Evolutionary conservation across 1,139 yeast genomes (phyloP), one percentile per base, ranked within the genome.

Genomic region (Geotrichum klebahnii): DNA sequence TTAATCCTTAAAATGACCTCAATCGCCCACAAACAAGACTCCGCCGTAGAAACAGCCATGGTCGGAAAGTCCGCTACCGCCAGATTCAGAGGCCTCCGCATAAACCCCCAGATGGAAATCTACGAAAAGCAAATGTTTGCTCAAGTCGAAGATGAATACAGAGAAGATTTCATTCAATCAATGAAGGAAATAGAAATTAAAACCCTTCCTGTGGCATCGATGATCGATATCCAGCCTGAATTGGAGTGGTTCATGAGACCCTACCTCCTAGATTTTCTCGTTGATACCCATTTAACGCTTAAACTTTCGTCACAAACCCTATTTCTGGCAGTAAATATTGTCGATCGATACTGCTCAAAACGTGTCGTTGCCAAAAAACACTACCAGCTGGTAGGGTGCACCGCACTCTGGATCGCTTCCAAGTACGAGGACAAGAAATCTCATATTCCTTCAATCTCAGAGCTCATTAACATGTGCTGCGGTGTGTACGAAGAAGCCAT

Each of bases 211-310:
- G 68, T 67, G 54, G 60, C 69, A 3, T 44, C 81, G 37, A 84
- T 89, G 94, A 87, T 90, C 58, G 95, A 87, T 59, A 74, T 84
- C 55, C 97, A 92, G 68, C 97, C 97, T 0, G 97, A 90, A 68
- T 79, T 89, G 54, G 87, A 85, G 61, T 88, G 96, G 96, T 82
- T 77, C 67, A 86, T 89, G 96, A 78, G 97, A 63, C 96, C 97
- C 0, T 86, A 81, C 60, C 73, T 90, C 49, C 75, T 90, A 44
- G 96, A 90, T 66, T 88, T 86, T 62, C 71, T 89, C 51, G 73
- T 89, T 52, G 96, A 88, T 65, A 75, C 88, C 57, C 97, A 92
- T 67, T 73, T 81, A 17, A 80, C 89, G 53, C 80, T 90, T 62
- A 80, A 79, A 56, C 75, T 92, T 51, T 89, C 86, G 56, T 85